Evolutionary conservation across 768 basidiomycete genomes (phyloP).

Genomic region (Guyanaporus albipodus): DNA sequence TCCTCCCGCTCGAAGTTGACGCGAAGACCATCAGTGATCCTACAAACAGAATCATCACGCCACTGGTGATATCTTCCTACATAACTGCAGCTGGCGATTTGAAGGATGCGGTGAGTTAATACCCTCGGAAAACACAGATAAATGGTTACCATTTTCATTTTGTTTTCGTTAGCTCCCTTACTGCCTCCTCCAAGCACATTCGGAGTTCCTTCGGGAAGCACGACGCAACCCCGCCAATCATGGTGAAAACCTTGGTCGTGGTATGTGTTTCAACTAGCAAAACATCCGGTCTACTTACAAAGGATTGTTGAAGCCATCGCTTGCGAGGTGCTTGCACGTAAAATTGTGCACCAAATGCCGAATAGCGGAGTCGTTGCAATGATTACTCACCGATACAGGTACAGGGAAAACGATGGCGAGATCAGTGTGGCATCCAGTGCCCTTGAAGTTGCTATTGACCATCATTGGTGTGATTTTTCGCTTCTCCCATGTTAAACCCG

Average conservation of each 20-base stretch:
- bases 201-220: conserved; percentile 80
- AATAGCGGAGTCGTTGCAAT: conserved; percentile 61
- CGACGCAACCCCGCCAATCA: conserved; percentile 80
- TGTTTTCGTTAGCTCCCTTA: conserved; percentile 91
- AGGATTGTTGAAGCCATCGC: conserved; percentile 52
- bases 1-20: conserved; percentile 82
- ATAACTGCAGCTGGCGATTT: conserved; percentile 84
- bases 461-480: conserved; percentile 61
- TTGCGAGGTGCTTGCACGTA: conserved; percentile 80
- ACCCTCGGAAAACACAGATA: too few relatives aligned
- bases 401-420: conserved; percentile 72
- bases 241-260: conserved; percentile 80
- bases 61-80: conserved; percentile 72
- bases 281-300: not conserved
- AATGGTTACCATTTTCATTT: too few relatives aligned
- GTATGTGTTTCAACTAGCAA: conserved; percentile 35
- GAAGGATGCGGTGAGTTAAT: conserved; percentile 64
- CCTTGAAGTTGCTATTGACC: conserved; percentile 89
- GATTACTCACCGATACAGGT: conserved; percentile 76
- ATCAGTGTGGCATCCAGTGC: conserved; percentile 70
- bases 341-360: conserved; percentile 67
- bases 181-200: conserved; percentile 70
- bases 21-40: conserved; percentile 61
- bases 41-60: conserved; percentile 81
- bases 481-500: not conserved